Base-by-base conservation (phyloP, 2,329 filamentous ascomycete species). In the Clarireedia hainanense region DNA sequence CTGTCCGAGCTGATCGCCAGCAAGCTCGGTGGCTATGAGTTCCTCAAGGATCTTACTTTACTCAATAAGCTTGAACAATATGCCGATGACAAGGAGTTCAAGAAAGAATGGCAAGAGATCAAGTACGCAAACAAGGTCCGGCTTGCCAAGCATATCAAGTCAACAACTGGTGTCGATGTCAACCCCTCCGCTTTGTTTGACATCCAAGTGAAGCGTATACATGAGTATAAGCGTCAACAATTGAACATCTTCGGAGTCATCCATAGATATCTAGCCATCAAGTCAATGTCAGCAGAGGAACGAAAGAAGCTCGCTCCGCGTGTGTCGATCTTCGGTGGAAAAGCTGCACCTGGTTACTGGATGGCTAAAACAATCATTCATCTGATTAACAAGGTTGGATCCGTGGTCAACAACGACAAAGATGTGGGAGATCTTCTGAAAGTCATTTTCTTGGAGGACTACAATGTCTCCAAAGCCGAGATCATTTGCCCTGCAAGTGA, bases 361-460 rank as follows among this genome's bases (percentile, higher is more conserved):
- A 99, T 97, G 94, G 94, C 94, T 39, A 99, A 99, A 81, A 95
- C 94, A 42, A 91, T 96, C 63, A 99, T 99, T 65, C 92, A 97
- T 70, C 81, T 99, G 56, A 85, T 99, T 77, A 97, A 96, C 76
- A 86, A 85, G 59, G 94, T 97, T 26, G 91, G 90, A 4, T 75
- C 83, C 15, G 88, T 97, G 2, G 86, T 99, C 64, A 99, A 99
- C 76, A 88, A 89, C 42, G 94, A 99, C 67, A 78, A 83, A 45
- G 94, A 97, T 36, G 85, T 97, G 68, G 92, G 92, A 34, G 92
- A 97, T 68, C 78, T 95, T 30, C 80, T 99, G 69, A 99, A 99
- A 79, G 94, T 99, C 52, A 85, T 99, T 68, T 99, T 96, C 78
- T 74, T 99, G 53, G 90, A 95, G 69, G 94, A 99, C 74, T 99